A percentile compares a stretch with the other conserved stretches of the same genome.
These are phyloP conservation scores for Casuarina equisetifolia DNA, from an alignment of 306 rosid species.

Conservation along the genomic window DNA sequence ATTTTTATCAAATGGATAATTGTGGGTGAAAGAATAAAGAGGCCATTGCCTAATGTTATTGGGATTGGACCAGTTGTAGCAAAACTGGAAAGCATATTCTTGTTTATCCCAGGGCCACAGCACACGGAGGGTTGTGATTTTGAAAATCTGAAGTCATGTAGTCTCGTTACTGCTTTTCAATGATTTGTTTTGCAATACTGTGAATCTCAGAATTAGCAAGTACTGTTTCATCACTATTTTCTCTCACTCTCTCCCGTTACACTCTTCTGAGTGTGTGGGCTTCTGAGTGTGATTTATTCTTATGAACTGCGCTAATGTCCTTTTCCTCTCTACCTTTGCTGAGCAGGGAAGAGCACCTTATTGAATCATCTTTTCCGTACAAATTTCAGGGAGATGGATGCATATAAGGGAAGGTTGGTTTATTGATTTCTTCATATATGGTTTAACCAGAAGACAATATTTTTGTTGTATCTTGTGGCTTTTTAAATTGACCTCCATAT, in stretches of 20 bases:
- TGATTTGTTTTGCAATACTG: not conserved
- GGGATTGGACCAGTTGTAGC: not conserved
- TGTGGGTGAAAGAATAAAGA: not conserved
- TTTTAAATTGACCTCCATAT: not conserved
- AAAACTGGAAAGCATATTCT: not conserved
- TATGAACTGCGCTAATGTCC: conserved; percentile 10
- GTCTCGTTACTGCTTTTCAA: not conserved
- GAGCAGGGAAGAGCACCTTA: conserved; percentile 88
- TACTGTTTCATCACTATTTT: not conserved
- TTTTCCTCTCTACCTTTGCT: not conserved
- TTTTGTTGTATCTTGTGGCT: not conserved
- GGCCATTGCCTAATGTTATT: not conserved
- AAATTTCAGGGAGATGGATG: conserved; percentile 92
- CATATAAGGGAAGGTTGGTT: conserved; percentile 78
- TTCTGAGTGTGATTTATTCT: not conserved
- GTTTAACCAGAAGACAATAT: not conserved
- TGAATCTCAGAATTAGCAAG: not conserved
- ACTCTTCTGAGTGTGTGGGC: not conserved
- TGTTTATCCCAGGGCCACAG: not conserved
- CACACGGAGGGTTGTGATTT: not conserved
- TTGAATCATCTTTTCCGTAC: conserved; percentile 84
- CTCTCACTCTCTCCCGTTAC: not conserved
- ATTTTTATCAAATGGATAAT: too few species aligned
- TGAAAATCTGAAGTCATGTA: not conserved
- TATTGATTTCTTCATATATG: conserved; percentile 5